These are phyloP conservation scores for Blechomonas ayalai DNA, from an alignment of 208 protist genomes.

Conservation along the genomic window DNA sequence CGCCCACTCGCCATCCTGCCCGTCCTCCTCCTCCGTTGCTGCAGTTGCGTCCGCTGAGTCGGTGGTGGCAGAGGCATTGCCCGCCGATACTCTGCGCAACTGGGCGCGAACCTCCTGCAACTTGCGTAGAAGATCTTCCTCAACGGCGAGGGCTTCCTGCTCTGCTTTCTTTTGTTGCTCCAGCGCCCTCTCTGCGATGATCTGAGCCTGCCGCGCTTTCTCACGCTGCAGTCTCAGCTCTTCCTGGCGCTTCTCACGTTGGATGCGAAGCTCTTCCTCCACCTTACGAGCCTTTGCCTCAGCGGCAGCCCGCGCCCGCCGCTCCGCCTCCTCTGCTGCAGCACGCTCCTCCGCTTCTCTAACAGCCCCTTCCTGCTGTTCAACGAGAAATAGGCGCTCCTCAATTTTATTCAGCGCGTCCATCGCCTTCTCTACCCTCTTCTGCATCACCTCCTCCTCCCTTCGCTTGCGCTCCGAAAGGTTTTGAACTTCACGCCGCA, in stretches of 20 bases:
- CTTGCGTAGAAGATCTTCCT: conserved; percentile 55
- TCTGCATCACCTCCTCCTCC: conserved; percentile 11
- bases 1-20: too few species aligned
- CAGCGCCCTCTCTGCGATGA: conserved; percentile 46
- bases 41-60: neutral
- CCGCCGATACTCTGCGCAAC: conserved; percentile 15
- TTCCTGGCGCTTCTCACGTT: conserved; percentile 41
- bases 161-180: conserved; percentile 57
- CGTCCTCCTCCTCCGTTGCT: neutral
- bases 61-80: neutral
- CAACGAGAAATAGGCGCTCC: conserved; percentile 13
- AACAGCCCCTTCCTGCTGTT: conserved; percentile 1
- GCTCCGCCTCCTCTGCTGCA: conserved; percentile 8
- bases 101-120: conserved; percentile 43
- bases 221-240: conserved; percentile 56
- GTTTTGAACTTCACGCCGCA: conserved; percentile 15
- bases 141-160: conserved; percentile 39
- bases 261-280: conserved; percentile 32
- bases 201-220: conserved; percentile 43
- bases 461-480: conserved; percentile 10
- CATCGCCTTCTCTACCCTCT: conserved; percentile 1
- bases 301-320: conserved; percentile 16
- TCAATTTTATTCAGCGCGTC: conserved; percentile 11
- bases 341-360: conserved; percentile 3
- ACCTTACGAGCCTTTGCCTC: conserved; percentile 41